Conservation (phyloP, 1,139 yeast genomes). For the Suhomyces bokatorum region DNA sequence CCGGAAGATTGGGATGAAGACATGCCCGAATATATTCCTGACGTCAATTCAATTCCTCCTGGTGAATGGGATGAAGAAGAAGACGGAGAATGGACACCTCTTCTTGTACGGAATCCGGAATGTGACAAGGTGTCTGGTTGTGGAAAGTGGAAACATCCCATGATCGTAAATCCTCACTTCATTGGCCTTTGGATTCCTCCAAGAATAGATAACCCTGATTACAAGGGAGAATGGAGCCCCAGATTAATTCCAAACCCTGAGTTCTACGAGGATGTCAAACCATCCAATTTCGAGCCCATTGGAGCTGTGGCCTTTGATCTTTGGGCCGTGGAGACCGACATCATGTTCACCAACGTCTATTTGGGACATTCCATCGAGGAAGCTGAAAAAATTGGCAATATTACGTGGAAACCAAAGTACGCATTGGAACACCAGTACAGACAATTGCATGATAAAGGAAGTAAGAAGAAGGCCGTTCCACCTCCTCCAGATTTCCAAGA, state of each 20-base stretch:
- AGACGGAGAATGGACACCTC: slow-evolving; percentile 82
- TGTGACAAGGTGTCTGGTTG: slow-evolving; percentile 67
- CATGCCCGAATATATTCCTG: slow-evolving; percentile 55
- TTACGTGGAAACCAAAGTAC: slow-evolving; percentile 65
- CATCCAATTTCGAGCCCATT: slow-evolving; percentile 59
- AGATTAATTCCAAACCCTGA: slow-evolving; percentile 66
- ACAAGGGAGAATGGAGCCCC: slow-evolving; percentile 81
- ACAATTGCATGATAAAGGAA: slow-evolving; percentile 27
- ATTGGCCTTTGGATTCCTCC: slow-evolving; percentile 81
- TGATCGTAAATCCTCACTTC: slow-evolving; percentile 65
- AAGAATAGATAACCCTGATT: slow-evolving; percentile 66
- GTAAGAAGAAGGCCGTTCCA: slow-evolving; percentile 34
- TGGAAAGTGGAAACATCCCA: slow-evolving; percentile 64
- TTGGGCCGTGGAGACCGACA: slow-evolving; percentile 80
- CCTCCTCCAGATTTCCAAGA: slow-evolving; percentile 47
- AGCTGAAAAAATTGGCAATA: slow-evolving; percentile 81
- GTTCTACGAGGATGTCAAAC: slow-evolving; percentile 57
- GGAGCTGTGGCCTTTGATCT: slow-evolving; percentile 88
- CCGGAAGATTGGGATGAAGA: slow-evolving; percentile 83
- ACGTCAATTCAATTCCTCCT: slow-evolving; percentile 66
- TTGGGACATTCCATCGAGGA: slow-evolving; percentile 79
- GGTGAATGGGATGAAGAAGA: slow-evolving; percentile 84
- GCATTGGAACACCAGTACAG: slow-evolving; percentile 51
- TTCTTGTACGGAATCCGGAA: slow-evolving; percentile 67
- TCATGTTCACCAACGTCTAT: slow-evolving; percentile 80